These are phyloP conservation scores for Claviceps humidiphila DNA, from an alignment of 2,329 filamentous ascomycete genomes.

Conservation along the genomic window DNA sequence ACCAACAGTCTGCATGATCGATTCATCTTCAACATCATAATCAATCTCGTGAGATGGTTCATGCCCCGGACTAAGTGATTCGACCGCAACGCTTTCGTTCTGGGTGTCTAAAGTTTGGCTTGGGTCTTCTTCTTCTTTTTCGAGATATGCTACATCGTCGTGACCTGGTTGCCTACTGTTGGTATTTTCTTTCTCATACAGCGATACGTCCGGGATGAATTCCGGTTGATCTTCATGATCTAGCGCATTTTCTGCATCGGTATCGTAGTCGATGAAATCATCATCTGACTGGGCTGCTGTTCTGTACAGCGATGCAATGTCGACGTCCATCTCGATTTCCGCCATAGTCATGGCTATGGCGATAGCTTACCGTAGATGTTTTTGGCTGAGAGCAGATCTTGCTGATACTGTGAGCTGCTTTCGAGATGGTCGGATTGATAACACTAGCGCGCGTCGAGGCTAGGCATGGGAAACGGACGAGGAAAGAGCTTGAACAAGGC, in stretches of 20 bases:
- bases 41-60: conserved; percentile 21
- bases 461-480: background rate
- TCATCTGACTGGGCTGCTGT: conserved; percentile 16
- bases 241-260: conserved; percentile 11
- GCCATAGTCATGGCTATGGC: conserved; percentile 10
- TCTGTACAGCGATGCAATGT: conserved; percentile 14
- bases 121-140: conserved; percentile 2
- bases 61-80: conserved; percentile 3
- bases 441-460: background rate
- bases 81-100: conserved; percentile 2
- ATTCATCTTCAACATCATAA: conserved; percentile 19
- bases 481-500: background rate
- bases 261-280: conserved; percentile 26
- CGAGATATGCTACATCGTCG: conserved; percentile 6
- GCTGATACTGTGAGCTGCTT: background rate
- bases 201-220: background rate
- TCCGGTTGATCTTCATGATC: background rate
- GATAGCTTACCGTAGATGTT: background rate
- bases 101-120: background rate
- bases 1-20: background rate
- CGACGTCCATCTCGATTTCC: conserved; percentile 20
- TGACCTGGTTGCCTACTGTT: conserved; percentile 5
- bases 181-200: background rate
- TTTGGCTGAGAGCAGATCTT: background rate
- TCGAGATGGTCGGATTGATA: background rate